Conservation (phyloP, 192 early-diverging fungal genomes). For the Gryganskiella cystojenkinii region DNA sequence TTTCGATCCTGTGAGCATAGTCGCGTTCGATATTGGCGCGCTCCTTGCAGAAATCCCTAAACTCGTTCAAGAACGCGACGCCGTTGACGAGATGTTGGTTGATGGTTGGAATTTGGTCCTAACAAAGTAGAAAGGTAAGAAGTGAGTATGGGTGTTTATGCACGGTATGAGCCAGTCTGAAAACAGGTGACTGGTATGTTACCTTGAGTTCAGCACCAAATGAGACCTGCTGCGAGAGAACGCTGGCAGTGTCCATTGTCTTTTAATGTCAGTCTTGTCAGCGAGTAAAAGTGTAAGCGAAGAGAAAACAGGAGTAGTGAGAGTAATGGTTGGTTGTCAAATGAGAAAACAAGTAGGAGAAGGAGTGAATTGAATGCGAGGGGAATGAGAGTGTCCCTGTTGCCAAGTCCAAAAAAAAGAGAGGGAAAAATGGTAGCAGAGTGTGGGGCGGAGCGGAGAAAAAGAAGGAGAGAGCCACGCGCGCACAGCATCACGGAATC, state of each 20-base stretch:
- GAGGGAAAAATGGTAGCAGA: no score
- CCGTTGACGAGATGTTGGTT: slow-evolving; percentile 63
- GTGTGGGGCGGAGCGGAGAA: no score
- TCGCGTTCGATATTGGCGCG: slow-evolving; percentile 76
- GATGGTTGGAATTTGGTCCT: slow-evolving; percentile 67
- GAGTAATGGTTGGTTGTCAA: no score
- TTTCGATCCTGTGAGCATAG: slow-evolving; percentile 73
- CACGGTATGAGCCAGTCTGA: not conserved
- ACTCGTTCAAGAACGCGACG: slow-evolving; percentile 71
- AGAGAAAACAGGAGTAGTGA: not conserved
- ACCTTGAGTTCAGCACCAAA: slow-evolving; percentile 49
- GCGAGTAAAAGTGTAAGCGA: not conserved
- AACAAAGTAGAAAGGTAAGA: not conserved
- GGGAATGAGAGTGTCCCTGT: no score
- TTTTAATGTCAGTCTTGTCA: no score
- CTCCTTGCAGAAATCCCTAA: slow-evolving; percentile 78
- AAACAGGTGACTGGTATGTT: not conserved
- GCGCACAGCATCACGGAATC: no score
- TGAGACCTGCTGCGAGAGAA: slow-evolving; percentile 16
- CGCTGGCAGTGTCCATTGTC: slow-evolving; percentile 41
- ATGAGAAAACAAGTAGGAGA: no score
- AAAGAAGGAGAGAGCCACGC: no score
- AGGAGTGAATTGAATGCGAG: no score
- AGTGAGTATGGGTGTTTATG: not conserved
- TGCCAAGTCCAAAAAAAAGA: no score